Conservation (phyloP, 495 filamentous ascomycete genomes). For the Cercophora sp. region DNA sequence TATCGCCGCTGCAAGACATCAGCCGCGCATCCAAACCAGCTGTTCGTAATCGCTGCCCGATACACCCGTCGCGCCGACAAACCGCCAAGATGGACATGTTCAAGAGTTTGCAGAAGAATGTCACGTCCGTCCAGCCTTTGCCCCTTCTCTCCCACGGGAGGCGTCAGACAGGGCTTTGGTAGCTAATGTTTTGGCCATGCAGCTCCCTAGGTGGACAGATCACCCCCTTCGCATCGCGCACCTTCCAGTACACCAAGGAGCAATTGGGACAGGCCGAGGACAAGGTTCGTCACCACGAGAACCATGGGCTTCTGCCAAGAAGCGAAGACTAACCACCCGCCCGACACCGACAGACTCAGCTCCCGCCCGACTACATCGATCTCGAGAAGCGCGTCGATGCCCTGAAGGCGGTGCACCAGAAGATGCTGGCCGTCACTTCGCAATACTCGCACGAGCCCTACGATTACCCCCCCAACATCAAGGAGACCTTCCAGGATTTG, state of each 20-base stretch:
- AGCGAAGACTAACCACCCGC: background rate
- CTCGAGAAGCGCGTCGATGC: slow-evolving; percentile 99
- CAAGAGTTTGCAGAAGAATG: slow-evolving; percentile 34
- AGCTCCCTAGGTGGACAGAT: slow-evolving; percentile 53
- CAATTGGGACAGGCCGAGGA: slow-evolving; percentile 94
- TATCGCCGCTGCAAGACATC: background rate
- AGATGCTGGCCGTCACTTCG: slow-evolving; percentile 91
- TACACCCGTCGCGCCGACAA: background rate
- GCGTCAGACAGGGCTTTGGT: background rate
- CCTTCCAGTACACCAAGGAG: slow-evolving; percentile 95
- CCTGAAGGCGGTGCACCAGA: slow-evolving; percentile 92
- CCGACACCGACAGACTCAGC: slow-evolving; percentile 64
- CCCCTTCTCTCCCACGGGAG: background rate
- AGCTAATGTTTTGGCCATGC: slow-evolving; percentile 20
- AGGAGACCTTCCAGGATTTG: slow-evolving; percentile 94
- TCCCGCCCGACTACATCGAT: slow-evolving; percentile 95
- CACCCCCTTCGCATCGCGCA: slow-evolving; percentile 87
- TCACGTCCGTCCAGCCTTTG: slow-evolving; percentile 21
- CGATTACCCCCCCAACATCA: slow-evolving; percentile 98
- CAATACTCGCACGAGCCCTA: slow-evolving; percentile 97
- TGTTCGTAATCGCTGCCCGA: too few species aligned
- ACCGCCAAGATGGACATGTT: slow-evolving; percentile 29
- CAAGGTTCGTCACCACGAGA: slow-evolving; percentile 68
- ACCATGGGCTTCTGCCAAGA: too few species aligned
- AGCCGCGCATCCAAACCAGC: background rate